phyloP scores from a whole-genome alignment of 177 flowering plant genomes.

The Vitis hybrid region DNA sequence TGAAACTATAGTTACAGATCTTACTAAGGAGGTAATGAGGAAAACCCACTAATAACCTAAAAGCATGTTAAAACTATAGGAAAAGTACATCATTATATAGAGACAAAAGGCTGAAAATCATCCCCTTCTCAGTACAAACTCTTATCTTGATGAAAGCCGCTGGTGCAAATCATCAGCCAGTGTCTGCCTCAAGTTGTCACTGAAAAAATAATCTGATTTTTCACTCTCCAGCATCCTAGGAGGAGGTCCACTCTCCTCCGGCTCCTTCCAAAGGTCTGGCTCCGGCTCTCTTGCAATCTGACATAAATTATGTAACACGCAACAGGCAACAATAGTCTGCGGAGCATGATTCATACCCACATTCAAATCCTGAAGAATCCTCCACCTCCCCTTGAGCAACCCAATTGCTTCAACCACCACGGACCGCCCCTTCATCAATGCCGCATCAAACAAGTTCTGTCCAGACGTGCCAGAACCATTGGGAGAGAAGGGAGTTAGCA shows the following conservation, averaged over 20 bases:
- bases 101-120: neutral
- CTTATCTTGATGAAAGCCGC: constrained; percentile 52
- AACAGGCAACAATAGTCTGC: constrained; percentile 92
- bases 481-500: constrained; percentile 71
- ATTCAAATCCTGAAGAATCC: constrained; percentile 82
- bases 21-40: neutral
- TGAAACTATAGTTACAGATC: neutral
- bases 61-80: neutral
- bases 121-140: neutral
- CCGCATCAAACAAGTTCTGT: constrained; percentile 74
- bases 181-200: constrained; percentile 79
- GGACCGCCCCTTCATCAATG: constrained; percentile 70
- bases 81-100: constrained; percentile 1
- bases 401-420: constrained; percentile 84
- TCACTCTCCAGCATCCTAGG: constrained; percentile 74
- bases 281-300: constrained; percentile 96
- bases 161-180: constrained; percentile 85
- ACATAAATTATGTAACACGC: constrained; percentile 93
- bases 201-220: constrained; percentile 65
- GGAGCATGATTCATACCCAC: constrained; percentile 90
- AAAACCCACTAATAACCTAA: constrained; percentile 3
- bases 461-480: constrained; percentile 56
- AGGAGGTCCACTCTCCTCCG: constrained; percentile 59
- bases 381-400: constrained; percentile 89
- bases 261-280: constrained; percentile 74